Evolutionary conservation across 192 early-diverging fungal species (phyloP).

Genomic region (Umbelopsis sp.): DNA sequence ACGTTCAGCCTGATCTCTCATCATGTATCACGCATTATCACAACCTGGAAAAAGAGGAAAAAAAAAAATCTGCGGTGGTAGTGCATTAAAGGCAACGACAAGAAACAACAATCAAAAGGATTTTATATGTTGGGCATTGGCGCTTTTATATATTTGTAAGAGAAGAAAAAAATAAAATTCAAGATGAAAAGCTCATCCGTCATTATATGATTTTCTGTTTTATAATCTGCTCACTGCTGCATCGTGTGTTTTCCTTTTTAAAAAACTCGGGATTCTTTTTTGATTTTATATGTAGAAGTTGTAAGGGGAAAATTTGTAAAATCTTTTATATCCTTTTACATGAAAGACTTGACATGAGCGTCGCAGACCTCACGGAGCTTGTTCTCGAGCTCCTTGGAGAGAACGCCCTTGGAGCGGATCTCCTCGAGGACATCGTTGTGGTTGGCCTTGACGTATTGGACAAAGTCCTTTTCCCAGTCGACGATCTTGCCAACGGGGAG

Average conservation of each 20-base stretch:
- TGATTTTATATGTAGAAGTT: neutral
- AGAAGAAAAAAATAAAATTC: too few relatives aligned
- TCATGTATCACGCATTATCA: too few relatives aligned
- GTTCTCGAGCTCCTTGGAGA: slow-evolving; percentile 85
- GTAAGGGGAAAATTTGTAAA: slow-evolving; percentile 12
- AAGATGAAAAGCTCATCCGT: too few relatives aligned
- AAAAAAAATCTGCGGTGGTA: too few relatives aligned
- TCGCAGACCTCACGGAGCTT: slow-evolving; percentile 88
- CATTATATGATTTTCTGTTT: too few relatives aligned
- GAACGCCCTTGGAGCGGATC: slow-evolving; percentile 87
- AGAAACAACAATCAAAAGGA: too few relatives aligned
- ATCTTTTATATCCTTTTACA: slow-evolving; percentile 37
- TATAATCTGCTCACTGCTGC: too few relatives aligned
- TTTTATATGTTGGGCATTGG: too few relatives aligned
- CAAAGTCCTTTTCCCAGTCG: slow-evolving; percentile 88
- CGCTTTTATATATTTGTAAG: too few relatives aligned
- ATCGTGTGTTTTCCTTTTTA: neutral
- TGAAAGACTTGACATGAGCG: slow-evolving; percentile 79
- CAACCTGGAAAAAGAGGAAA: too few relatives aligned
- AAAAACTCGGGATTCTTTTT: slow-evolving; percentile 12
- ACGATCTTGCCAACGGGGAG: slow-evolving; percentile 89
- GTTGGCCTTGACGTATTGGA: slow-evolving; percentile 85
- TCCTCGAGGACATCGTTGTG: slow-evolving; percentile 83
- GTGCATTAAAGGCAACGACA: too few relatives aligned
- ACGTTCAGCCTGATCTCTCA: too few relatives aligned